These are phyloP conservation scores for Zymoseptoria tritici DNA, from an alignment of 2,329 filamentous ascomycete genomes.

Conservation along the genomic window DNA sequence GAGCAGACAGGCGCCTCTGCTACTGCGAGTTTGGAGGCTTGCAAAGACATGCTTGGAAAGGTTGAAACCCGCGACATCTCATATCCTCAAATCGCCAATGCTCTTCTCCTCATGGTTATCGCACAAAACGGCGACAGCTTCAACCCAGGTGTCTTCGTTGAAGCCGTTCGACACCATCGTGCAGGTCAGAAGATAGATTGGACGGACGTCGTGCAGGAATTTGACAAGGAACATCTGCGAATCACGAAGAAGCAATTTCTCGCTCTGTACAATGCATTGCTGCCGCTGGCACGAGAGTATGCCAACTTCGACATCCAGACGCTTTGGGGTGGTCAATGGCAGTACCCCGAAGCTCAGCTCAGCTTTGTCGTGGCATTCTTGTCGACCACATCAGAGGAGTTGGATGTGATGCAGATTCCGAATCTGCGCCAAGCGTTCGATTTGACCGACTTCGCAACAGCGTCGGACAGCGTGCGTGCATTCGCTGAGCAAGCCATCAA, in stretches of 20 bases:
- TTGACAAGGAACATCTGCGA: conserved; percentile 71
- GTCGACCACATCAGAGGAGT: conserved; percentile 63
- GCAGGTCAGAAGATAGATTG: conserved; percentile 53
- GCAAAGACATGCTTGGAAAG: conserved; percentile 51
- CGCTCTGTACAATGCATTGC: conserved; percentile 68
- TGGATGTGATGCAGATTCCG: conserved; percentile 80
- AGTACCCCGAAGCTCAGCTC: conserved; percentile 75
- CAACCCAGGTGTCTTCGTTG: conserved; percentile 63
- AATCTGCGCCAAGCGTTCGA: conserved; percentile 72
- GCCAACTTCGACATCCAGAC: conserved; percentile 72
- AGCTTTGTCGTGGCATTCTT: conserved; percentile 90
- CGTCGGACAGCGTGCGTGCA: conserved; percentile 51
- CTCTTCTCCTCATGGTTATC: conserved; percentile 63
- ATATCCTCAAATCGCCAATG: conserved; percentile 75
- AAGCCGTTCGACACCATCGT: conserved; percentile 49
- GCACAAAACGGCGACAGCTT: conserved; percentile 54
- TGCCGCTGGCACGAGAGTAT: conserved; percentile 59
- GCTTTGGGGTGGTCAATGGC: conserved; percentile 84
- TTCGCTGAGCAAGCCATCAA: conserved; percentile 62
- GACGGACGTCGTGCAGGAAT: conserved; percentile 65
- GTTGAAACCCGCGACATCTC: conserved; percentile 58
- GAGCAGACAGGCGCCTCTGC: conserved; percentile 67
- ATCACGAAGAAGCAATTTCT: conserved; percentile 76
- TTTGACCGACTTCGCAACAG: conserved; percentile 53
- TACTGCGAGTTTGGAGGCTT: conserved; percentile 66